Evolutionary conservation across 2,329 filamentous ascomycete genomes (phyloP), one percentile per base, ranked within the genome.

Genomic region (Paecilomyces formosus): DNA sequence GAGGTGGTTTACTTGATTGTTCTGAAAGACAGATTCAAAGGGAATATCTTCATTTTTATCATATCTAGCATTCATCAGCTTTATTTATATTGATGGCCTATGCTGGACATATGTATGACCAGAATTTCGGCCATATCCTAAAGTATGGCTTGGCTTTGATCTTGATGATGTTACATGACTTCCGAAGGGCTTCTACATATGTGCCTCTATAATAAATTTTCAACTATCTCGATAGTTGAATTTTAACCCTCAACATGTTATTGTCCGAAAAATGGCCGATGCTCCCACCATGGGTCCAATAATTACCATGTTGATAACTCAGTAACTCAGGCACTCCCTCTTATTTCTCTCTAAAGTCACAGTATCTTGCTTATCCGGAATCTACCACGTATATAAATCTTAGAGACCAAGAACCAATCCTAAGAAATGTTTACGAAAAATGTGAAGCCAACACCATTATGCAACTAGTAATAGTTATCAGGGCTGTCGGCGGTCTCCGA

Each of bases 1-100:
- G 72, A 39, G 54, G 18, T 55, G 54, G 54, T 55, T 55, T 52
- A 52, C 50, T 28, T 52, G 50, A 28, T 50, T 8, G n/a, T n/a
- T n/a, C n/a, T n/a, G n/a, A n/a, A n/a, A n/a, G n/a, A n/a, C n/a
- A n/a, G n/a, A n/a, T n/a, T n/a, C n/a, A n/a, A n/a, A n/a, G n/a
- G n/a, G n/a, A n/a, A n/a, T n/a, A n/a, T n/a, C n/a, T n/a, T n/a
- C n/a, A n/a, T n/a, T n/a, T n/a, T n/a, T 26, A 26, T 26, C 24
- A 26, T 5, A 26, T 26, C 2, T 26, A 26, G 5, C 24, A 5
- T 2, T 26, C 24, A 26, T 26, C 5, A 26, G 5, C 2, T 2
- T 2, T 5, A 26, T 26, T 2, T 26, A 5, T 2, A 26, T 5
- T 26, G 24, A 26, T 26, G 24, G 24, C 24, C 5, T 5, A 26